Evolutionary conservation across 1,139 yeast genomes (phyloP), one percentile per base, ranked within the genome.

Genomic region (Yueomyces sp.): DNA sequence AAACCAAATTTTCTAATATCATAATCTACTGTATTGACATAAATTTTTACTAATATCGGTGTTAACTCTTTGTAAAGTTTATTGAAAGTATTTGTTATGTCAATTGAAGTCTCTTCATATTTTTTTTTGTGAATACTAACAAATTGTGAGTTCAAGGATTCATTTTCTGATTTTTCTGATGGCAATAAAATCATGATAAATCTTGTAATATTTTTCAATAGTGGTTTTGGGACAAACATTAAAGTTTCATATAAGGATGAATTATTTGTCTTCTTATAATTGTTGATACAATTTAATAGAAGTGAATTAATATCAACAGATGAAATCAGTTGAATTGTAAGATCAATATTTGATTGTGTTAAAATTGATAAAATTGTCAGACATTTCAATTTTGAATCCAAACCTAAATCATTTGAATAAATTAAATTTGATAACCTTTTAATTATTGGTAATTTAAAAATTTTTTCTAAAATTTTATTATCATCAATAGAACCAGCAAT

Each of bases 1-100:
- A 85, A 63, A 1, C 76, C 76, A 42, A 73, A 69, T 44, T 79
- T 70, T 45, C 95, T 73, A 19, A 84, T 68, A 27, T 74, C 75
- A 46, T 70, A 72, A 49, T 84, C 87, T 58, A 84, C 81, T 1
- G 93, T 73, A 2, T 94, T 80, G 38, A 83, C 78, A 56, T 82
- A 87, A 19, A 87, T 71, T 46, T 76, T 78, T 32, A 83, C 64
- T 42, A 87, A 60, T n/a, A 85, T 56, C 0, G 80, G 74, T 58
- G 81, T 72, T 2, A 80, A 57, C 4, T 70, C 69, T 39, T 65
- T 5, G 19, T 33, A 33, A 33, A 33, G n/a, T 33, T 33, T 33
- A 19, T 19, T 19, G 6, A 33, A 33, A 33, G n/a, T 33, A 11
- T 33, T 33, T 29, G 31, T 29, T 6, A 6, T 29, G 9, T 29